Conservation (phyloP, 495 filamentous ascomycete species). For the Trichoderma gamsii region DNA sequence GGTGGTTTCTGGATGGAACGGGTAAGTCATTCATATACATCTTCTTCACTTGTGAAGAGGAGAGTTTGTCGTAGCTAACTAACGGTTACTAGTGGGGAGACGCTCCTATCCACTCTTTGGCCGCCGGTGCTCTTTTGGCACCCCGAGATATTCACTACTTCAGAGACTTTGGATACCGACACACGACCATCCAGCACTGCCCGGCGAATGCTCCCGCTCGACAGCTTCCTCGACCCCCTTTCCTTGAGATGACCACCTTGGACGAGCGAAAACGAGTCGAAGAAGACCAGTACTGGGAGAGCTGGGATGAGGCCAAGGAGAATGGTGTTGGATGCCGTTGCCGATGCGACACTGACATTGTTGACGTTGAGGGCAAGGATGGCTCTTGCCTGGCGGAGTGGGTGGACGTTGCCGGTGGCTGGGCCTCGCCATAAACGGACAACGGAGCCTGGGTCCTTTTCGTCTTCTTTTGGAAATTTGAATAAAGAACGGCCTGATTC, state of each 20-base stretch:
- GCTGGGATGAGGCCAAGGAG: slow-evolving; percentile 77
- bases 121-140: slow-evolving; percentile 78
- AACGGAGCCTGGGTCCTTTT: background rate
- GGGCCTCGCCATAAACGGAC: slow-evolving; percentile 43
- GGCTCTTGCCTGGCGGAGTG: slow-evolving; percentile 93
- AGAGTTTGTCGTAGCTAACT: background rate
- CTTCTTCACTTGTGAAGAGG: no score
- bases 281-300: slow-evolving; percentile 96
- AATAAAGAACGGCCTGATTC: slow-evolving; percentile 2
- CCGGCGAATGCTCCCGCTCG: slow-evolving; percentile 91
- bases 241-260: slow-evolving; percentile 73
- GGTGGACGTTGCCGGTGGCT: slow-evolving; percentile 96
- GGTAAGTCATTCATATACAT: slow-evolving; percentile 40
- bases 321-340: slow-evolving; percentile 97
- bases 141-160: slow-evolving; percentile 94
- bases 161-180: slow-evolving; percentile 96
- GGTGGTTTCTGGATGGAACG: slow-evolving; percentile 99
- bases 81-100: slow-evolving; percentile 75
- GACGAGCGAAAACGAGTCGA: slow-evolving; percentile 84
- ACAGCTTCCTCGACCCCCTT: slow-evolving; percentile 76
- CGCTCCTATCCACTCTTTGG: slow-evolving; percentile 96
- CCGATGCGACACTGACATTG: slow-evolving; percentile 96
- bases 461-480: slow-evolving; percentile 8
- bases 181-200: slow-evolving; percentile 98
- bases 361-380: slow-evolving; percentile 94